Evolutionary conservation across 306 rosid genomes (phyloP), one percentile per base, ranked within the genome.

Genomic region (Cotoneaster glaucophyllus): DNA sequence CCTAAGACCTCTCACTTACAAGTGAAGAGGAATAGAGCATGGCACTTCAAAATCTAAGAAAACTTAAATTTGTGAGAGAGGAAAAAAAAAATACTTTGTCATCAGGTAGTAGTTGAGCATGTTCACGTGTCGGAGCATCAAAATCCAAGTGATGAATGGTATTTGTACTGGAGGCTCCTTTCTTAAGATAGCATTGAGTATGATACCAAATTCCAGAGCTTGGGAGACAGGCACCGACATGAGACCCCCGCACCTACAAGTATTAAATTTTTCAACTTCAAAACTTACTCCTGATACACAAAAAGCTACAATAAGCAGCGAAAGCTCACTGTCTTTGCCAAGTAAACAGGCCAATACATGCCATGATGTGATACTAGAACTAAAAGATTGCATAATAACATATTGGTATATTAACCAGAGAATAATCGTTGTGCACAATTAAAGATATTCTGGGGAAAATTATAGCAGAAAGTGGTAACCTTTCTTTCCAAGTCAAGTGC

Each of bases 101-200:
- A 86, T 90, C 96, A 54, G 95, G 96, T 76, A 89, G 85, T 54
- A 79, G 84, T 84, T 95, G 89, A 69, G 99, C 96, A 82, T 86
- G 89, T 87, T 95, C 99, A 56, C 99, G 99, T 37, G 99, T 95
- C 54, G 97, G 93, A 71, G 99, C 99, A 84, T 95, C 99, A 74
- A 92, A 92, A 81, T 95, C 99, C 90, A 95, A 79, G 90, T 95
- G 99, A 76, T 85, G 93, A 85, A 95, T 76, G 61, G 86, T 64
- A 69, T 90, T 89, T 75, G 79, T 17, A 77, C 79, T 86, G 74
- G 89, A 87, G 69, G 75, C 66, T 77, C 93, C 93, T 86, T 82
- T 95, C 86, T 86, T 89, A 54, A 95, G 89, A 85, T 85, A 83
- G 25, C 92, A 86, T 74, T 92, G 99, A 78, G 98, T 95, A 68